Conservation (phyloP, 805 yeast species). For the Barnettozyma siamensis region DNA sequence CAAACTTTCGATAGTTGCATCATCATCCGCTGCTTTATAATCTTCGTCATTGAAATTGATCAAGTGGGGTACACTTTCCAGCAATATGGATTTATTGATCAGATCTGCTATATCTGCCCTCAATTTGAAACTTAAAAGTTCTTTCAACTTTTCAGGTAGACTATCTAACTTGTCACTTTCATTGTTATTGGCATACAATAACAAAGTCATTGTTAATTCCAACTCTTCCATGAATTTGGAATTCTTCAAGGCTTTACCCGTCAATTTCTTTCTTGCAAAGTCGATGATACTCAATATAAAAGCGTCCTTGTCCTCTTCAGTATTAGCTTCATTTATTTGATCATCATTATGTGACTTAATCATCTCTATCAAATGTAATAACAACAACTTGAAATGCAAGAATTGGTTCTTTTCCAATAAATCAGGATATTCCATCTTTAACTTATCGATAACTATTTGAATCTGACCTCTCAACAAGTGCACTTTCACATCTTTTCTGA, state of each 20-base stretch:
- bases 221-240: slow-evolving; percentile 59
- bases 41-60: slow-evolving; percentile 8
- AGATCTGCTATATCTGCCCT: slow-evolving; percentile 61
- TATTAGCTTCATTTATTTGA: slow-evolving; percentile 15
- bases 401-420: slow-evolving; percentile 57
- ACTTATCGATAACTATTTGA: slow-evolving; percentile 46
- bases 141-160: slow-evolving; percentile 50
- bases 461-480: slow-evolving; percentile 57
- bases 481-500: slow-evolving; percentile 47
- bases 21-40: slow-evolving; percentile 4
- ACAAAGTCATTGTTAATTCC: slow-evolving; percentile 78
- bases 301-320: slow-evolving; percentile 31
- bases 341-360: slow-evolving; percentile 39
- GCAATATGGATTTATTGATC: slow-evolving; percentile 62
- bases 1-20: slow-evolving; percentile 4
- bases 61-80: slow-evolving; percentile 14
- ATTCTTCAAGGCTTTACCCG: slow-evolving; percentile 55
- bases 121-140: slow-evolving; percentile 52
- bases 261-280: slow-evolving; percentile 58
- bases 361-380: slow-evolving; percentile 75
- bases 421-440: slow-evolving; percentile 58
- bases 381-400: slow-evolving; percentile 65
- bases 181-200: slow-evolving; percentile 40
- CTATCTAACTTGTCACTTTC: slow-evolving; percentile 15
- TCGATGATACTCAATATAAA: slow-evolving; percentile 49